phyloP scores from a whole-genome alignment of 768 basidiomycete genomes.

The Boletus barrowsii region DNA sequence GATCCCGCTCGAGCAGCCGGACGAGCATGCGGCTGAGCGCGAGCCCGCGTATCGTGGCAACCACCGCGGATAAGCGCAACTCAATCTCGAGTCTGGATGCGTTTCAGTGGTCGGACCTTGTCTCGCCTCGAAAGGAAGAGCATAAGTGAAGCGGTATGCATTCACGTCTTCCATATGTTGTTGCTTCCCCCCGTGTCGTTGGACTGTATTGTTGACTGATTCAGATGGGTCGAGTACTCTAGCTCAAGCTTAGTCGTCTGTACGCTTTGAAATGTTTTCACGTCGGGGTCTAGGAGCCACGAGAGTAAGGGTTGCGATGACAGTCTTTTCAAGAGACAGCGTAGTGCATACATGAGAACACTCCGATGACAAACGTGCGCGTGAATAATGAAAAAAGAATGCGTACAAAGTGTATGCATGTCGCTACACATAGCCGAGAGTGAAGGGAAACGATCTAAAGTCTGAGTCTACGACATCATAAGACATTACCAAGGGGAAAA shows the following conservation, averaged over 20 bases:
- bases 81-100: slow-evolving; percentile 31
- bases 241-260: neutral
- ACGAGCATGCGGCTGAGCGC: slow-evolving; percentile 35
- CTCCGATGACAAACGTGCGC: neutral
- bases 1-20: slow-evolving; percentile 44
- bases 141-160: slow-evolving; percentile 9
- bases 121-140: slow-evolving; percentile 31
- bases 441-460: slow-evolving; percentile 22
- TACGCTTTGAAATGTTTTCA: neutral
- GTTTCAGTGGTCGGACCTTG: slow-evolving; percentile 34
- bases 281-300: no score
- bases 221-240: neutral
- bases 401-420: slow-evolving; percentile 23
- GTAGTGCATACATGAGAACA: slow-evolving; percentile 18
- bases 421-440: slow-evolving; percentile 10
- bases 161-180: neutral
- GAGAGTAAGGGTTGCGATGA: neutral
- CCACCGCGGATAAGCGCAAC: slow-evolving; percentile 28
- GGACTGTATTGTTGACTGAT: slow-evolving; percentile 6
- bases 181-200: neutral
- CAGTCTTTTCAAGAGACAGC: slow-evolving; percentile 1
- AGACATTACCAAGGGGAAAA: slow-evolving; percentile 6
- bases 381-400: slow-evolving; percentile 9
- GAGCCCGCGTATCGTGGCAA: slow-evolving; percentile 33
- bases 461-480: slow-evolving; percentile 23